phyloP scores from a whole-genome alignment of 495 filamentous ascomycete species.

The Cercophora newfieldiana region DNA sequence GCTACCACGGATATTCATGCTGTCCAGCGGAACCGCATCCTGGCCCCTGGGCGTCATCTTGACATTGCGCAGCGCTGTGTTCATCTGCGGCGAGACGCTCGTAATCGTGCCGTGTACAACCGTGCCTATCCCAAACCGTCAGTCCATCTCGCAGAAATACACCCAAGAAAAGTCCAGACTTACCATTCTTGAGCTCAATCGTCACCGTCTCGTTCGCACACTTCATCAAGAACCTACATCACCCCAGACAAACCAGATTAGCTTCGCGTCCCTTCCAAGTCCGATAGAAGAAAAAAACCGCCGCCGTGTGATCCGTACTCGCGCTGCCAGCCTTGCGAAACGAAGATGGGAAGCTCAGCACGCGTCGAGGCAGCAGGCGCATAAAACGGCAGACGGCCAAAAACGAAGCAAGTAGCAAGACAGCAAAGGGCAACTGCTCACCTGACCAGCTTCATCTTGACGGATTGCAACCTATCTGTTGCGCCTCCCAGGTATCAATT shows the following conservation, averaged over 20 bases:
- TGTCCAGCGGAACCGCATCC: conserved; percentile 82
- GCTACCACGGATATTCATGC: conserved; percentile 93
- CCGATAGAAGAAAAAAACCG: not conserved
- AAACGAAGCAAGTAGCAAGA: too few relatives aligned
- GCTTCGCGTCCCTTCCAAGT: not conserved
- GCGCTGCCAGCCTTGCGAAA: conserved; percentile 25
- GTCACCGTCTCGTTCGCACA: conserved; percentile 97
- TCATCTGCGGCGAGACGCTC: conserved; percentile 95
- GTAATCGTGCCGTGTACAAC: conserved; percentile 95
- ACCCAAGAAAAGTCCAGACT: not conserved
- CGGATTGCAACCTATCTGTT: conserved; percentile 19
- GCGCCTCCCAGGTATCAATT: not conserved
- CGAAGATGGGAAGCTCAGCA: conserved; percentile 37
- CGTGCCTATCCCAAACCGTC: conserved; percentile 59
- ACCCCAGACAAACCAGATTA: not conserved
- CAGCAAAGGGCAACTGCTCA: conserved; percentile 55
- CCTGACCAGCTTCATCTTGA: conserved; percentile 97
- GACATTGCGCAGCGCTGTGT: conserved; percentile 87
- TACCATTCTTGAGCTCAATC: conserved; percentile 96
- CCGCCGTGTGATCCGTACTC: conserved; percentile 4
- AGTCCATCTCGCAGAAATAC: not conserved
- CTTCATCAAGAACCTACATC: conserved; percentile 91
- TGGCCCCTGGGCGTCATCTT: conserved; percentile 90
- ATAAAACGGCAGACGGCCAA: not conserved
- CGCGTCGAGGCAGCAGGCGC: conserved; percentile 13